phyloP scores from a whole-genome alignment of 2,329 filamentous ascomycete species.

The Alternaria ventricosa region DNA sequence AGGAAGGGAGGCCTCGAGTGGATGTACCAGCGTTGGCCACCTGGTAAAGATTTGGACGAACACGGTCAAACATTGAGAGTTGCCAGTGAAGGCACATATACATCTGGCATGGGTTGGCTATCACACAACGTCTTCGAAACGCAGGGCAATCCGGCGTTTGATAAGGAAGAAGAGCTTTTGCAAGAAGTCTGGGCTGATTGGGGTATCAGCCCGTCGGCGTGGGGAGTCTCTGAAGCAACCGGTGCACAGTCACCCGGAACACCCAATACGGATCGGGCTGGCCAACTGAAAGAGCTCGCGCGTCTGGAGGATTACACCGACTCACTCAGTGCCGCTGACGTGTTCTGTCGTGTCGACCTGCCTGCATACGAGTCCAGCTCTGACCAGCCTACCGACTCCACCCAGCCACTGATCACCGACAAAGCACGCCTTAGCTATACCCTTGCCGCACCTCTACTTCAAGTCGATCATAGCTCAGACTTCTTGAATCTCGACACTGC shows the following conservation, averaged over 20 bases:
- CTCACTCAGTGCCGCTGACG: constrained; percentile 70
- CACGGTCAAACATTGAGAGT: constrained; percentile 75
- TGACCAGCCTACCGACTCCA: constrained; percentile 66
- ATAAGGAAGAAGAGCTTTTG: constrained; percentile 67
- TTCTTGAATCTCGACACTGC: constrained; percentile 50
- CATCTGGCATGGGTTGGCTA: constrained; percentile 77
- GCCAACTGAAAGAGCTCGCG: constrained; percentile 48
- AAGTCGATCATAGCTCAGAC: constrained; percentile 57
- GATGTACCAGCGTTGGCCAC: constrained; percentile 81
- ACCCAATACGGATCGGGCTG: neutral
- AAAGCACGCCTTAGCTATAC: constrained; percentile 63
- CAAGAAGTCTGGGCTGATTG: constrained; percentile 72
- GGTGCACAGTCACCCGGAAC: neutral
- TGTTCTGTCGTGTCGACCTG: constrained; percentile 61
- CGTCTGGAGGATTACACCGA: constrained; percentile 62
- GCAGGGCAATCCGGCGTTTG: constrained; percentile 46
- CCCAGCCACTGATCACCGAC: constrained; percentile 63
- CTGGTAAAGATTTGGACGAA: constrained; percentile 71
- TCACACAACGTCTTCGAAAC: constrained; percentile 64
- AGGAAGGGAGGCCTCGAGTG: constrained; percentile 87
- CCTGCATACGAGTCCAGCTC: constrained; percentile 40
- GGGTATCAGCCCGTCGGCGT: constrained; percentile 68
- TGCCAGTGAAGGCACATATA: constrained; percentile 80
- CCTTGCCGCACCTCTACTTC: constrained; percentile 60
- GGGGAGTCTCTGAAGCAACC: constrained; percentile 30